Percentiles rank a stretch among this genome's conserved stretches.
phyloP scores from a whole-genome alignment of 2,329 filamentous ascomycete genomes.

The Thelonectria rubi region DNA sequence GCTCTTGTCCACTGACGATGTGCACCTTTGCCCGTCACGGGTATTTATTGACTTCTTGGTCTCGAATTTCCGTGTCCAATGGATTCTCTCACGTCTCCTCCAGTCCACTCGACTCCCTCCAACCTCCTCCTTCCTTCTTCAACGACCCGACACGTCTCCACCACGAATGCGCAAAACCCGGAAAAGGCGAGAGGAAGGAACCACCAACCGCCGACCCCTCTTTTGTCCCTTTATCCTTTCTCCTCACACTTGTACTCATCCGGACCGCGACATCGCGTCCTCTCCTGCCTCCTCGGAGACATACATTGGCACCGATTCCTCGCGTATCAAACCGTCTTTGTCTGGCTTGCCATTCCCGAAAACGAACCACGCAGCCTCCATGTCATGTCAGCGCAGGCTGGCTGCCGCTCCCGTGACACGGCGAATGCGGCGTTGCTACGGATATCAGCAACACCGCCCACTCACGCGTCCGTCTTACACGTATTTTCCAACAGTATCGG shows the following conservation, averaged over 20 bases:
- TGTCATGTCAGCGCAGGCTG: neutral
- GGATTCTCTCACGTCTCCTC: neutral
- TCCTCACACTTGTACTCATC: neutral
- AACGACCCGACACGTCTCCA: neutral
- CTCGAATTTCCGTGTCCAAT: neutral
- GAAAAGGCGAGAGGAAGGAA: neutral
- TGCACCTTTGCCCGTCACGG: neutral
- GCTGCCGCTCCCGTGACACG: neutral
- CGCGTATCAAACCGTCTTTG: neutral
- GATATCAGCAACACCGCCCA: neutral
- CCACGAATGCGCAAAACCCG: neutral
- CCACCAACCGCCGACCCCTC: neutral
- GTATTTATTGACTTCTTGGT: neutral
- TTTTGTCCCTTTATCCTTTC: neutral
- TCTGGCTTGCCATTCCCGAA: neutral
- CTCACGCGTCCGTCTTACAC: neutral
- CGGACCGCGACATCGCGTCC: neutral
- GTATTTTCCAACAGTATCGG: neutral
- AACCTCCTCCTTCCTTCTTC: conserved; percentile 5
- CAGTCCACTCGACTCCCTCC: neutral
- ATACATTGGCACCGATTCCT: neutral
- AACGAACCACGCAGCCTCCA: neutral
- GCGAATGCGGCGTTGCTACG: neutral
- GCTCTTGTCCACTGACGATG: neutral
- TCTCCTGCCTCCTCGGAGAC: too few relatives aligned